A percentile compares a stretch with the other conserved stretches of the same genome.
phyloP scores from a whole-genome alignment of 2,329 filamentous ascomycete genomes.

The Neoarthrinium moseri region DNA sequence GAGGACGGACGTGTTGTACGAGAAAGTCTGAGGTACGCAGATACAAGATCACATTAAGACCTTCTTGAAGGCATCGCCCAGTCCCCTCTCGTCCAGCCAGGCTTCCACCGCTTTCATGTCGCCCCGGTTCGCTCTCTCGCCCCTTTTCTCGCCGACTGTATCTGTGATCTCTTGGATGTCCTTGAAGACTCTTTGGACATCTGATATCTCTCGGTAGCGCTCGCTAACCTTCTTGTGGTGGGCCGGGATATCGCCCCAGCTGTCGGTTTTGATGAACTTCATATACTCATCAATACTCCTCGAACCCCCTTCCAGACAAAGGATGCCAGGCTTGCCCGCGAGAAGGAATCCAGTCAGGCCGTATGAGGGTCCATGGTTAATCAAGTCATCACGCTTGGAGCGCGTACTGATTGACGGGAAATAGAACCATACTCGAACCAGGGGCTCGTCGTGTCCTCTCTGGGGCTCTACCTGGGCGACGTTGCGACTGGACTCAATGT shows the following conservation, averaged over 20 bases:
- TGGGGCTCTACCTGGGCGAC: background rate
- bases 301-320: slow-evolving; percentile 51
- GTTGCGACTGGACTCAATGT: slow-evolving; percentile 23
- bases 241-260: slow-evolving; percentile 61
- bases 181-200: slow-evolving; percentile 39
- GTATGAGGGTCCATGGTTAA: slow-evolving; percentile 51
- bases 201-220: slow-evolving; percentile 40
- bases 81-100: slow-evolving; percentile 43
- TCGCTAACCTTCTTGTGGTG: slow-evolving; percentile 64
- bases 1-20: slow-evolving; percentile 16
- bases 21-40: slow-evolving; percentile 4
- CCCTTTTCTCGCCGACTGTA: slow-evolving; percentile 43
- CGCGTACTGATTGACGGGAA: slow-evolving; percentile 61
- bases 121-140: slow-evolving; percentile 46
- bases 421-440: slow-evolving; percentile 61
- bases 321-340: slow-evolving; percentile 57
- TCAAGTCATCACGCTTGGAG: slow-evolving; percentile 56
- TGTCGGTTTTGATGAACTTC: slow-evolving; percentile 62
- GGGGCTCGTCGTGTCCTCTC: background rate
- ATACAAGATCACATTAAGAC: slow-evolving; percentile 29
- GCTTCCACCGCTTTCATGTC: slow-evolving; percentile 53
- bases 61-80: slow-evolving; percentile 43
- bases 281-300: slow-evolving; percentile 55
- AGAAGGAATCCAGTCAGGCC: slow-evolving; percentile 57
- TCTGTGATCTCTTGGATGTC: slow-evolving; percentile 60